Percentiles rank a stretch among this genome's conserved stretches.
phyloP scores from a whole-genome alignment of 768 basidiomycete species.

The Arthromyces matolae region DNA sequence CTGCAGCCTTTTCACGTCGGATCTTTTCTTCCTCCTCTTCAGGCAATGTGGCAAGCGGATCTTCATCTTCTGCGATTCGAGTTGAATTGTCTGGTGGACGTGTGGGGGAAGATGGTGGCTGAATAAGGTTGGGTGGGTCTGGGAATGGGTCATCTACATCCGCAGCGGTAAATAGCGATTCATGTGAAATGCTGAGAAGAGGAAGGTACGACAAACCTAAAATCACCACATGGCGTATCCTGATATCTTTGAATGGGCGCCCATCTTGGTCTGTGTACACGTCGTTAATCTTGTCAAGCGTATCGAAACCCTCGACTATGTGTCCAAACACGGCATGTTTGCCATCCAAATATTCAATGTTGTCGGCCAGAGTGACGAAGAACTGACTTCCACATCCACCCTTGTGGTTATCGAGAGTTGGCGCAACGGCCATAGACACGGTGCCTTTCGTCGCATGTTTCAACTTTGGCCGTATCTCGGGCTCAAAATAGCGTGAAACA shows the following conservation, averaged over 20 bases:
- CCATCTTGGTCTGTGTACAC: constrained; percentile 86
- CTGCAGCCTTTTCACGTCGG: constrained; percentile 84
- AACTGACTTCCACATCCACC: constrained; percentile 91
- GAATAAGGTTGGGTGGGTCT: constrained; percentile 73
- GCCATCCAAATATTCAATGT: constrained; percentile 93
- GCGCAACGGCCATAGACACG: constrained; percentile 96
- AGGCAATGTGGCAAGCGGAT: constrained; percentile 74
- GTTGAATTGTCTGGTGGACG: constrained; percentile 82
- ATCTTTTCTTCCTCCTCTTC: constrained; percentile 83
- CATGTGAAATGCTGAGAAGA: background rate
- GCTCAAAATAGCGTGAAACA: constrained; percentile 79
- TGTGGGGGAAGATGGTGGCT: constrained; percentile 74
- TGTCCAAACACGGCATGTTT: constrained; percentile 92
- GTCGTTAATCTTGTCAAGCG: constrained; percentile 89
- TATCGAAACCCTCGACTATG: constrained; percentile 92
- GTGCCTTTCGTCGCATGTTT: constrained; percentile 87
- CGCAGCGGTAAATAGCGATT: constrained; percentile 1
- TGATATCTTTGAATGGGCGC: constrained; percentile 88
- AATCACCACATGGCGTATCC: constrained; percentile 94
- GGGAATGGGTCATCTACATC: constrained; percentile 87
- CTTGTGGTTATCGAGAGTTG: constrained; percentile 58
- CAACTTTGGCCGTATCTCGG: constrained; percentile 73
- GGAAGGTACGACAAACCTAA: constrained; percentile 59
- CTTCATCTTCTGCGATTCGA: constrained; percentile 94
- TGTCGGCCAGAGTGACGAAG: constrained; percentile 89